Conservation (phyloP, 768 basidiomycete species). For the Imleria badia region DNA sequence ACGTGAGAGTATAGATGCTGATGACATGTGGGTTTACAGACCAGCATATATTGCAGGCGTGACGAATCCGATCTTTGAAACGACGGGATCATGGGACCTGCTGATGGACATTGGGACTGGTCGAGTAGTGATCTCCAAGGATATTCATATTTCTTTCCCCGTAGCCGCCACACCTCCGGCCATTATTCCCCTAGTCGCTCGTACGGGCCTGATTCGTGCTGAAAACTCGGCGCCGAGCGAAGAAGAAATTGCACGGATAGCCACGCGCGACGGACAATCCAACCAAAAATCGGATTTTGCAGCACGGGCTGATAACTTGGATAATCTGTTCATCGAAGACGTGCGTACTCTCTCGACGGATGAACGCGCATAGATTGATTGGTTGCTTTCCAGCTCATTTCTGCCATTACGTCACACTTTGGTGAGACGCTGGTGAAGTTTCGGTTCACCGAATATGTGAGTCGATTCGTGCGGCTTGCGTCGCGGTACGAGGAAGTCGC, state of each 20-base stretch:
- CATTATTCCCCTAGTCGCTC: slow-evolving; percentile 46
- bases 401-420: slow-evolving; percentile 88
- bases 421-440: slow-evolving; percentile 87
- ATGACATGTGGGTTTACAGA: slow-evolving; percentile 38
- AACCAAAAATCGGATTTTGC: slow-evolving; percentile 51
- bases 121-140: slow-evolving; percentile 83
- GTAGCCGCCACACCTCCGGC: slow-evolving; percentile 40
- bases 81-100: slow-evolving; percentile 86
- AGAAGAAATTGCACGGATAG: slow-evolving; percentile 63
- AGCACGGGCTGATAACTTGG: slow-evolving; percentile 60
- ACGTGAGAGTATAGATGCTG: neutral
- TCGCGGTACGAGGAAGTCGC: slow-evolving; percentile 89
- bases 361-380: neutral
- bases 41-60: slow-evolving; percentile 96
- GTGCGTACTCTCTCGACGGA: slow-evolving; percentile 45
- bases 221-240: slow-evolving; percentile 64
- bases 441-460: slow-evolving; percentile 87
- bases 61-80: slow-evolving; percentile 94
- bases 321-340: slow-evolving; percentile 92
- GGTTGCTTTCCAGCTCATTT: slow-evolving; percentile 51
- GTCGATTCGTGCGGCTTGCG: slow-evolving; percentile 84
- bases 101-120: slow-evolving; percentile 89
- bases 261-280: slow-evolving; percentile 50
- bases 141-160: slow-evolving; percentile 66
- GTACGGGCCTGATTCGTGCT: slow-evolving; percentile 63